Evolutionary conservation across 352 stramenopile species (phyloP), one percentile per base, ranked within the genome.

Genomic region (Thraustotheca clavata): DNA sequence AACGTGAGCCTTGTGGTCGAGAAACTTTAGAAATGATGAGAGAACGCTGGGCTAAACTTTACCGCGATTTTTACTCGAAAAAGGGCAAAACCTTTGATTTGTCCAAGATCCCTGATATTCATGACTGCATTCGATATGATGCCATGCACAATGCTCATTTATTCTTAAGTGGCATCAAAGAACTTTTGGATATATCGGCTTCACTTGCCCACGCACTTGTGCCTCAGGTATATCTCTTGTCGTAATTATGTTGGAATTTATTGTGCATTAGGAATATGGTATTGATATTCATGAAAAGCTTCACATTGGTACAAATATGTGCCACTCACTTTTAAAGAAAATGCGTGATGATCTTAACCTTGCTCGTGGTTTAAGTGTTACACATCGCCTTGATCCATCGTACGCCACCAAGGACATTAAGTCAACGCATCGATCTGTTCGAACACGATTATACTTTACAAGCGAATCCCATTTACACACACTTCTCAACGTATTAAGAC

Each of bases 361-460:
- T 9, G 86, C 86, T 7, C 80, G 84, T 16, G 86, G 81, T 1
- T 73, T 91, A 60, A 76, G 79, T 54, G 78, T 85, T 55, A 94
- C 83, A 3, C 83, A 94, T 57, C 85, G 85, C 0, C 59, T 94
- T 24, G 89, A 94, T 39, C 83, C 85, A 57, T 84, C 74, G 16
- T 94, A 92, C 68, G 83, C 79, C 12, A 91, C 89, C 67, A 84
- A 88, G 69, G 83, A 86, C 62, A 79, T 94, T 71, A 94, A 92
- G 70, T 98, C 93, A 14, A 90, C 97, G 61, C 92, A 97, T 46
- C 85, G 97, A 33, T 89, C 93, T 6, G 96, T 99, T 57, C 94
- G 97, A 62, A 99, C 97, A 29, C 88, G 97, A 1, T 79, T 99
- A 18, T 99, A 99, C 71, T 99, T 99, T 71, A 99, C 97, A 18